Evolutionary conservation across 2,329 filamentous ascomycete genomes (phyloP).

Genomic region (Claviceps sp.): DNA sequence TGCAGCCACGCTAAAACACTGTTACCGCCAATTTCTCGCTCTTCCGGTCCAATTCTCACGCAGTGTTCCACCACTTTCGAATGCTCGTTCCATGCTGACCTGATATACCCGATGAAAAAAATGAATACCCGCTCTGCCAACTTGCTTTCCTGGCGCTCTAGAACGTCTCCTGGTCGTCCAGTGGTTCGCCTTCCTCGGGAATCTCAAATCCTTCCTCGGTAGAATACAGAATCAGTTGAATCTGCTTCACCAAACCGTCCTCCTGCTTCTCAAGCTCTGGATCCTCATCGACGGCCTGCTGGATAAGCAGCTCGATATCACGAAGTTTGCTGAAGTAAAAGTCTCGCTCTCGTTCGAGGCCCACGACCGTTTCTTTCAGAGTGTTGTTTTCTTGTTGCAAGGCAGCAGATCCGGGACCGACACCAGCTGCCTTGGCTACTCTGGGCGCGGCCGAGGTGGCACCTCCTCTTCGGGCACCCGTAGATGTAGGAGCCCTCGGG

Average conservation of each 20-base stretch:
- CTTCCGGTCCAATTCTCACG: not conserved
- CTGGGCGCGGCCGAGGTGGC: constrained; percentile 40
- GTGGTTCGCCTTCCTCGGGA: constrained; percentile 58
- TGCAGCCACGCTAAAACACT: not conserved
- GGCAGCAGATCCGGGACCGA: constrained; percentile 51
- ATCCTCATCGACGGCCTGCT: constrained; percentile 84
- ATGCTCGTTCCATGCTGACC: not conserved
- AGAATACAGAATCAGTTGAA: constrained; percentile 93
- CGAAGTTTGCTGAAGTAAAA: constrained; percentile 99
- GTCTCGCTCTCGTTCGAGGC: constrained; percentile 88
- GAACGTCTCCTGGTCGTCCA: constrained; percentile 72
- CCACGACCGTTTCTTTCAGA: constrained; percentile 88
- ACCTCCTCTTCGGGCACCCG: constrained; percentile 40
- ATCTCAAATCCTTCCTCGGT: constrained; percentile 92
- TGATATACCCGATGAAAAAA: not conserved
- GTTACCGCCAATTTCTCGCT: not conserved
- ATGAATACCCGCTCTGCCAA: not conserved
- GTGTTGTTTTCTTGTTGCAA: constrained; percentile 75
- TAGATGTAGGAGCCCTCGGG: constrained; percentile 33
- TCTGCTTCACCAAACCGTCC: constrained; percentile 82
- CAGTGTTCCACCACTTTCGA: not conserved
- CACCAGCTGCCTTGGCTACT: constrained; percentile 32
- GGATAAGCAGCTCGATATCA: constrained; percentile 89
- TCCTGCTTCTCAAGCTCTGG: constrained; percentile 91
- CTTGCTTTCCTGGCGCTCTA: constrained; percentile 20